Evolutionary conservation across 1,284 basidiomycete species (phyloP).

Genomic region (Cryptococcus neoformans): DNA sequence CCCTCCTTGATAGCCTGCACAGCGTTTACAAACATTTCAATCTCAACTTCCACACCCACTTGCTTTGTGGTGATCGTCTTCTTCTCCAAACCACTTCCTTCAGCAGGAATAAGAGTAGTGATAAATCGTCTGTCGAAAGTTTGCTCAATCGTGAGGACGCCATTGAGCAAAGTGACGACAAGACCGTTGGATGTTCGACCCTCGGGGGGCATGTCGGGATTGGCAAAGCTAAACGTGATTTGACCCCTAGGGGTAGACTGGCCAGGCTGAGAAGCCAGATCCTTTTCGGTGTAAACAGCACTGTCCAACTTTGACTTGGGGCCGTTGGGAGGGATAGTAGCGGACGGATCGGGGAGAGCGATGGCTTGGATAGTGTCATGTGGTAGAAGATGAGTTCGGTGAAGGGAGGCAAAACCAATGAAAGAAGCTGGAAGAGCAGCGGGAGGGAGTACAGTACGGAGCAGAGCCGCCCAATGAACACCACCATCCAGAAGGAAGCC

Average conservation of each 20-base stretch:
- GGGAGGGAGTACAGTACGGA: conserved; percentile 35
- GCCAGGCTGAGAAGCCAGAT: conserved; percentile 30
- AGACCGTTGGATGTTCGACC: conserved; percentile 23
- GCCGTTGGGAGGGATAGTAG: conserved; percentile 60
- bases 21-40: conserved; percentile 61
- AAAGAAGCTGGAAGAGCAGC: conserved; percentile 53
- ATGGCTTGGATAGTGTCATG: conserved; percentile 64
- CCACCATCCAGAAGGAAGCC: conserved; percentile 50
- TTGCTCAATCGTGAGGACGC: conserved; percentile 58
- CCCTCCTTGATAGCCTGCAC: conserved; percentile 48
- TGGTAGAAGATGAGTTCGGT: conserved; percentile 67
- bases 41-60: conserved; percentile 62
- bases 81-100: conserved; percentile 50
- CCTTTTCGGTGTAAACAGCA: conserved; percentile 8
- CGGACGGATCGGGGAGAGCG: conserved; percentile 54
- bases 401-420: conserved; percentile 64
- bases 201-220: conserved; percentile 26
- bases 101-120: conserved; percentile 54
- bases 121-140: conserved; percentile 53
- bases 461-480: conserved; percentile 41
- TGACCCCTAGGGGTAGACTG: conserved; percentile 33
- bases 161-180: conserved; percentile 36
- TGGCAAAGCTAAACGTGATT: conserved; percentile 37
- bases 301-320: conserved; percentile 23
- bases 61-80: conserved; percentile 51